phyloP scores from a whole-genome alignment of 371 early-diverging fungal genomes.

The Mortierella sp. region DNA sequence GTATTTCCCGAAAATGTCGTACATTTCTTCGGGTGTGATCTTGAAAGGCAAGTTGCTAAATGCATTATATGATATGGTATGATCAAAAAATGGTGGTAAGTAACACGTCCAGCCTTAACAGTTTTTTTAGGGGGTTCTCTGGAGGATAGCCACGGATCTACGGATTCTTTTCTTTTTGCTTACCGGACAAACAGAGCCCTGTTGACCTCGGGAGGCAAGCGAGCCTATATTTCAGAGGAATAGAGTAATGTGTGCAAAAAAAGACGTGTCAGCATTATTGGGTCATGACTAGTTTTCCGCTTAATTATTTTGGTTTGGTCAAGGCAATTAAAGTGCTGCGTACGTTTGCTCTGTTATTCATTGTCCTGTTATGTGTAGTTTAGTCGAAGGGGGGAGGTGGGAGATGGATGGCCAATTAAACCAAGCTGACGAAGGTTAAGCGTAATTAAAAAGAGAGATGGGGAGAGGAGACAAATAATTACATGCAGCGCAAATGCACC shows the following conservation, averaged over 20 bases:
- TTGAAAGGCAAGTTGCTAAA: slow-evolving; percentile 93
- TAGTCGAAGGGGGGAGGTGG: background rate
- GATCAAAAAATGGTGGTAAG: background rate
- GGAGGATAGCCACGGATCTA: background rate
- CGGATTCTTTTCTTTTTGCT: slow-evolving; percentile 3
- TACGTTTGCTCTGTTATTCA: slow-evolving; percentile 51
- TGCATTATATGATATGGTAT: background rate
- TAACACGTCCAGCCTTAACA: too few species aligned
- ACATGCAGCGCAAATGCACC: background rate
- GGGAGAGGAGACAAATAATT: background rate
- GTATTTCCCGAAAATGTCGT: slow-evolving; percentile 97
- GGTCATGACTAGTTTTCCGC: background rate
- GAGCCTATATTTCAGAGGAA: slow-evolving; percentile 62
- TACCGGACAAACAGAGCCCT: slow-evolving; percentile 90
- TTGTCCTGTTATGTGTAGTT: slow-evolving; percentile 5
- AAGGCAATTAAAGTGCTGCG: background rate
- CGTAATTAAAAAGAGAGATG: background rate
- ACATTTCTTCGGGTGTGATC: slow-evolving; percentile 95
- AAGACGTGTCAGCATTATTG: background rate
- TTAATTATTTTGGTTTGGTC: background rate
- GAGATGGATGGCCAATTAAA: background rate
- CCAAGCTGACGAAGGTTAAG: background rate
- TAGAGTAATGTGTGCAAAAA: too few species aligned
- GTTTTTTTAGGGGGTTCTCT: too few species aligned
- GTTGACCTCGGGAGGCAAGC: slow-evolving; percentile 95